Evolutionary conservation across 1,284 basidiomycete genomes (phyloP), one percentile per base, ranked within the genome.

Genomic region (Moesziomyces sp.): DNA sequence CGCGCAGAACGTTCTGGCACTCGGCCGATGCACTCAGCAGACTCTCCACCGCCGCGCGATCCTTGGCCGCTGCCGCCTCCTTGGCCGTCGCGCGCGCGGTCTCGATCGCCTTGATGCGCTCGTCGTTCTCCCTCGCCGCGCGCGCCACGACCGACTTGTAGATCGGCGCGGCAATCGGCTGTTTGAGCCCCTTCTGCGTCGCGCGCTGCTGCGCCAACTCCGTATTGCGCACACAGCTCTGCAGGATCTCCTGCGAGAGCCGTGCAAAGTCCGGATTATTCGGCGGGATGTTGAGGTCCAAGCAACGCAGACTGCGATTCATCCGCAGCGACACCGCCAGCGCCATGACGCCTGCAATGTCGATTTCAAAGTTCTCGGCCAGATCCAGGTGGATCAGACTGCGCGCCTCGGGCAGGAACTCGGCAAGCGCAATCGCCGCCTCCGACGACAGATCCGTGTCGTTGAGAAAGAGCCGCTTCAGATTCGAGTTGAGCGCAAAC

Each of bases 371-470:
- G 57, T 84, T 84, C 28, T 78, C 74, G 5, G 85, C 84, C 21
- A 86, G 65, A 58, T 86, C 86, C 49, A 98, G 89, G 84, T 98
- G 94, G 0, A 98, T 87, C 5, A 98, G 87, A 0, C 91, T 91
- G 26, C 88, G 88, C 0, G 93, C 91, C 83, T 98, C 94, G 0
- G 94, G 94, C 3, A 98, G 88, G 86, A 97, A 98, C 85, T 98
- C 95, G 4, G 96, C 96, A 1, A 99, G 88, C 0, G 93, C 92
- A 62, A 99, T 97, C 0, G 96, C 95, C 4, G 93, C 94, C 2
- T 91, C 87, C 0, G 93, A 92, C 0, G 89, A 89, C 77, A 99
- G 88, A 6, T 88, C 87, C 0, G 95, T 97, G 5, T 91, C 90
- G 16, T 92, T 90, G 26, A 99, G 88, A 87, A 97, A 98, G 38